A percentile compares a stretch with the other conserved stretches of the same genome.
phyloP scores from a whole-genome alignment of 2,329 filamentous ascomycete genomes.

The Coniochaeta sp. region DNA sequence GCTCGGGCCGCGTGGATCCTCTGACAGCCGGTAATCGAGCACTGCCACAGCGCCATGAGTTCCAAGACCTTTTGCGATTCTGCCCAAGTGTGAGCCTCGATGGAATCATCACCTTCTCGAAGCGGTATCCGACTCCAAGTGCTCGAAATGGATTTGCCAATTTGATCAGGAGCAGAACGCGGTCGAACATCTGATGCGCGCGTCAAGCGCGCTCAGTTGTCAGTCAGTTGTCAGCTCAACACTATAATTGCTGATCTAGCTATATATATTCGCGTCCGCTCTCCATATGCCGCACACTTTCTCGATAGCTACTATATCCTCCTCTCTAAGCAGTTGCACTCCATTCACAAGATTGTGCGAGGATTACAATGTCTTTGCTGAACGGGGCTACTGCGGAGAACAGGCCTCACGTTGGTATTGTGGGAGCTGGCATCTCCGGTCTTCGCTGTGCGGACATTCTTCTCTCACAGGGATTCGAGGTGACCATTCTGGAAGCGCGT shows the following conservation, averaged over 20 bases:
- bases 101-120: background rate
- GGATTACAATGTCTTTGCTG: background rate
- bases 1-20: background rate
- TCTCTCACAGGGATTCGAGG: constrained; percentile 40
- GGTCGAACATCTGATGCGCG: background rate
- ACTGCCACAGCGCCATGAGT: background rate
- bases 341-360: background rate
- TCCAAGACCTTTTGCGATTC: background rate
- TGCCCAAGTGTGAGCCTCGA: background rate
- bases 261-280: background rate
- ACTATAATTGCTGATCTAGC: background rate
- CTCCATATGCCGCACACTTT: background rate
- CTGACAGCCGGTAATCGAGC: background rate
- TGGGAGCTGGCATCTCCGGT: constrained; percentile 50
- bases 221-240: no score
- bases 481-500: constrained; percentile 50
- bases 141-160: background rate
- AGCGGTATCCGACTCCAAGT: background rate
- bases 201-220: background rate
- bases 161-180: background rate
- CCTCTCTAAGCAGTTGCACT: background rate
- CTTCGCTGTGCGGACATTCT: constrained; percentile 49
- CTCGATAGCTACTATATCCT: background rate
- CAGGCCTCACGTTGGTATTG: constrained; percentile 31
- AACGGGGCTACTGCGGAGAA: background rate